Conservation (phyloP, 2,329 filamentous ascomycete genomes). For the Tolypocladium tropicale region DNA sequence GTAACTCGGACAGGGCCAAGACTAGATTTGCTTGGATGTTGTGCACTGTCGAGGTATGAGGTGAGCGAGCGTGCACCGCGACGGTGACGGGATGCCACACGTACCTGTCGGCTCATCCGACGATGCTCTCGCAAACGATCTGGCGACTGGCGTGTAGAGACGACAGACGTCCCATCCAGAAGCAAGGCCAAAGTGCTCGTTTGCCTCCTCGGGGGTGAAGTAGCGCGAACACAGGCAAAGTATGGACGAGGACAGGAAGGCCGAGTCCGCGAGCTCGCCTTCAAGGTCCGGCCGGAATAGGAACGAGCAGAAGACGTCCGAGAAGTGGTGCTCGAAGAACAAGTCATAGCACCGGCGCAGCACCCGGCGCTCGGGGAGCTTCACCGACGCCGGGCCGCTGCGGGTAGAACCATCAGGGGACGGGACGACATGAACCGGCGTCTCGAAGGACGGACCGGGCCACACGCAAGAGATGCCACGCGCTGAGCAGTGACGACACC, state of each 20-base stretch:
- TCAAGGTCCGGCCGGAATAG: constrained; percentile 10
- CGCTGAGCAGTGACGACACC: constrained; percentile 1
- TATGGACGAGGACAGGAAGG: constrained; percentile 4
- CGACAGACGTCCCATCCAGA: not conserved
- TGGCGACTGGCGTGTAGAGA: not conserved
- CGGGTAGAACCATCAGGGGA: not conserved
- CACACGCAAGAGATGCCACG: constrained; percentile 1
- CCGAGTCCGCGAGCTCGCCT: constrained; percentile 2
- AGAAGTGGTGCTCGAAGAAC: constrained; percentile 10
- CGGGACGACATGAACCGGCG: not conserved
- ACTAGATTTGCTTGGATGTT: constrained; percentile 11
- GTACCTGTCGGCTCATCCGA: constrained; percentile 7
- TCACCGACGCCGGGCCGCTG: not conserved
- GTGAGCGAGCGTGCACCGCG: not conserved
- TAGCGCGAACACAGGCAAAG: constrained; percentile 8
- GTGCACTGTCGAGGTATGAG: constrained; percentile 3
- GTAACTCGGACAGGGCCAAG: constrained; percentile 2
- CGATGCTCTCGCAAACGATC: constrained; percentile 2
- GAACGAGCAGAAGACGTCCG: constrained; percentile 11
- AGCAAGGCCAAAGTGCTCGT: constrained; percentile 1
- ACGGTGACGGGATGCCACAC: not conserved
- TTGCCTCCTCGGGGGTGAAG: not conserved
- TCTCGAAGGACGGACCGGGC: not conserved
- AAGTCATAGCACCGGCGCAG: constrained; percentile 1
- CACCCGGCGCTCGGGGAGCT: constrained; percentile 1